Evolutionary conservation across 2,329 filamentous ascomycete species (phyloP), one percentile per base, ranked within the genome.

Genomic region (Scedosporium aurantiacum): DNA sequence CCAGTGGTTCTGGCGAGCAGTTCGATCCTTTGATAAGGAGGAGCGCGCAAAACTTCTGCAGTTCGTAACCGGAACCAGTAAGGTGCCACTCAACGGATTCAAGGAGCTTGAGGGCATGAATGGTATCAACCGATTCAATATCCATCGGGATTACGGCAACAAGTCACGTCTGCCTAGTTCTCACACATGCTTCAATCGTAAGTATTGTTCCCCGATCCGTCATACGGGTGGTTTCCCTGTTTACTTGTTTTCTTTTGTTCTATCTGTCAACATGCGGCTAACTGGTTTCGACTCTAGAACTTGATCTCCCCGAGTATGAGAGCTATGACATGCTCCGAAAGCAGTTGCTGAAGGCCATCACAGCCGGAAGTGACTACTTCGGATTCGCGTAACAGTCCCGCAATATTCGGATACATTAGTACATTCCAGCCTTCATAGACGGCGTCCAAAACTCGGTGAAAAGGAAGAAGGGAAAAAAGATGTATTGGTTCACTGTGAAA

Each of bases 31-130:
- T 70, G 95, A 97, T 78, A 97, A 97, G 77, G 95, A 99, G 77
- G 95, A 99, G 76, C 90, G 91, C 63, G 94, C 94, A 68, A 99
- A 99, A 76, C 79, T 99, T 64, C 82, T 99, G 54, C 94, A 99
- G 71, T 99, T 99, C 73, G 94, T 99, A 66, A 99, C 95, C 1
- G 94, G 94, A 72, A 99, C 95, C 18, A 95, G 90, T 73, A 99
- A 99, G 77, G 95, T 99, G 56, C 94, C 94, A 45, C 85, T 99
- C 58, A 99, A 99, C 68, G 94, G 94, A 12, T 99, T 99, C 82
- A 97, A 96, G 77, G 94, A 99, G 74, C 83, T 99, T 5, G 95
- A 99, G 77, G 95, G 94, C 66, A 99, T 99, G 94, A 97, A 99
- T 71, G 94, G 94, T 45, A 87, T 97, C 73, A 96, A 89, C 74